Conservation (phyloP, 192 early-diverging fungal genomes). For the Backusella sp. region DNA sequence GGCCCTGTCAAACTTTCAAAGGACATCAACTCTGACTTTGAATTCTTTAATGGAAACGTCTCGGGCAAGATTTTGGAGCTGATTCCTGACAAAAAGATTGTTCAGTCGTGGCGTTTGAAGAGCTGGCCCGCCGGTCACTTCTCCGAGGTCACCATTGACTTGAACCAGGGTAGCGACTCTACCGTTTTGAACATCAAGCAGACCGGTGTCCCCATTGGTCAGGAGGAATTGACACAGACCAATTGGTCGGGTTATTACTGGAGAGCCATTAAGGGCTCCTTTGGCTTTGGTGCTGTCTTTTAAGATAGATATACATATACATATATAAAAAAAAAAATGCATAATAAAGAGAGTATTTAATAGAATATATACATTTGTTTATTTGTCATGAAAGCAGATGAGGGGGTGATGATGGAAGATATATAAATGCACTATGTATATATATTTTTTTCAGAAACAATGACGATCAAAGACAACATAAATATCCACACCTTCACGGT, state of each 20-base stretch:
- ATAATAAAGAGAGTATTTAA: not conserved
- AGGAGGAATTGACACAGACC: conserved; percentile 75
- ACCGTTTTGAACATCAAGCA: conserved; percentile 76
- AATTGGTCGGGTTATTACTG: conserved; percentile 96
- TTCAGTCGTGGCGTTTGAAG: conserved; percentile 83
- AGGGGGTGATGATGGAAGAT: not conserved
- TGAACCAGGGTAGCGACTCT: conserved; percentile 69
- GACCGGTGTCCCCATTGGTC: conserved; percentile 82
- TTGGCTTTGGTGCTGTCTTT: conserved; percentile 55
- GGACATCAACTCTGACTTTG: conserved; percentile 59
- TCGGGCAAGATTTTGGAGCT: conserved; percentile 77
- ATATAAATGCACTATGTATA: not conserved
- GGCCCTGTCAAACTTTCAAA: conserved; percentile 42
- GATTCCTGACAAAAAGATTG: conserved; percentile 74
- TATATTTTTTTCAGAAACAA: not conserved
- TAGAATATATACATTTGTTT: not conserved
- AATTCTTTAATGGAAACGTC: conserved; percentile 87
- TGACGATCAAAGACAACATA: conserved; percentile 22
- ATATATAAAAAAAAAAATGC: not conserved
- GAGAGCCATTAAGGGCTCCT: conserved; percentile 87
- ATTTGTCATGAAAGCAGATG: not conserved
- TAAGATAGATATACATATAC: conserved; percentile 6
- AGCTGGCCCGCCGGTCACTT: conserved; percentile 85
- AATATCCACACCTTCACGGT: conserved; percentile 11
- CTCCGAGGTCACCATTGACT: conserved; percentile 75